Base-by-base conservation (phyloP, 2,329 filamentous ascomycete genomes). In the Diaporthe vexans region DNA sequence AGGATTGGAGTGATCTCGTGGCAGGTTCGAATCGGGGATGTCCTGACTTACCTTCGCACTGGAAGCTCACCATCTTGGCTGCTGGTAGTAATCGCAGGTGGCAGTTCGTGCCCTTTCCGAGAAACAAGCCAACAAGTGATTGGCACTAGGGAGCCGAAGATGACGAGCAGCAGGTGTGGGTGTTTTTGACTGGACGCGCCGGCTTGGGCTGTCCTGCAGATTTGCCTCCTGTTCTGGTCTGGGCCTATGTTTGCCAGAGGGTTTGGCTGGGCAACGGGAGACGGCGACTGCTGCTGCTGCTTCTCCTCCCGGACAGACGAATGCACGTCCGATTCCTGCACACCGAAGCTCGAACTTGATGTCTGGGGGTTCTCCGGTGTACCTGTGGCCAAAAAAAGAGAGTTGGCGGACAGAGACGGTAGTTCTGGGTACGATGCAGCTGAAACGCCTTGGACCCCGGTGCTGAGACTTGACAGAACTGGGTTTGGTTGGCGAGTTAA, bases 31-130 rank as follows among this genome's bases (percentile, higher is more conserved):
- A 24, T 26, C 46, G 61, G 40, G 40, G 46, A 56, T 57, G 58
- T 59, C 46, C 57, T 56, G 67, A 69, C 74, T 74, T 74, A 72
- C 74, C 43, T 74, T 75, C 74, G 68, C 74, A 75, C 61, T 68
- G 61, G 37, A 75, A 75, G 74, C 74, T 75, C 57, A 75, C 74
- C 74, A 75, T 75, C 65, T 43, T 74, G 67, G 59, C 67, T 61
- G 57, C 56, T 21, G 48, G 40, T 61, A 48, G 24, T 71, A 43
- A 57, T 69, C 67, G 72, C 56, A 52, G 63, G 37, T 61, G 59
- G 59, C 59, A 24, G 61, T 74, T 54, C 63, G 63, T 68, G 63
- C 24, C 48, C 48, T 67, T 24, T 43, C 59, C 59, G 72, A 73
- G 46, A 70, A 21, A 56, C 35, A 63, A 58, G 71, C 74, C 58